A percentile compares a stretch with the other conserved stretches of the same genome.
phyloP scores from a whole-genome alignment of 768 basidiomycete genomes.

The Tulasnella sp. region DNA sequence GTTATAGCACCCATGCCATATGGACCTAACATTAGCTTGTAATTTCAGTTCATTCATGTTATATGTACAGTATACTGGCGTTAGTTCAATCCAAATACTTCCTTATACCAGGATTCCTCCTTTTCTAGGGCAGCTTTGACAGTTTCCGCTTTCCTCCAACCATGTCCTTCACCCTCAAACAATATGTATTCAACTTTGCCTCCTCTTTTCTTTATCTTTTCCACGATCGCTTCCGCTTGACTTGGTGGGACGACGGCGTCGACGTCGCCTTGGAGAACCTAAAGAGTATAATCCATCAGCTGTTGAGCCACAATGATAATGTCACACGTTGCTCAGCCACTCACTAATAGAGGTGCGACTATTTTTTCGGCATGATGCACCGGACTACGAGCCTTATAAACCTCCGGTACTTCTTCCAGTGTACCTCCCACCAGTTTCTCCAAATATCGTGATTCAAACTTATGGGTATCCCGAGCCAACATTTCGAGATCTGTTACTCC shows the following conservation, averaged over 20 bases:
- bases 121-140: conserved; percentile 40
- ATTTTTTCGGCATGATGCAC: conserved; percentile 50
- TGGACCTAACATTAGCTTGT: neutral
- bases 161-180: conserved; percentile 55
- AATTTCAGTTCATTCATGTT: no score
- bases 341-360: conserved; percentile 46
- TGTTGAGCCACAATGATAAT: neutral
- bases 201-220: conserved; percentile 36
- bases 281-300: neutral
- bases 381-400: conserved; percentile 50
- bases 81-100: conserved; percentile 29
- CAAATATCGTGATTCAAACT: conserved; percentile 50
- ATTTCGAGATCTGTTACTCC: conserved; percentile 52
- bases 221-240: conserved; percentile 47
- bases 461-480: conserved; percentile 55
- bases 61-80: no score
- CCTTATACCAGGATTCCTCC: conserved; percentile 43
- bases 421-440: conserved; percentile 53
- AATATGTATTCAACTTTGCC: conserved; percentile 46
- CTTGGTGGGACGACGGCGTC: conserved; percentile 55
- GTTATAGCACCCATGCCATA: neutral
- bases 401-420: conserved; percentile 37
- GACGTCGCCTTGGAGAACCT: conserved; percentile 57
- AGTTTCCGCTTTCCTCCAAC: conserved; percentile 44
- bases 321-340: conserved; percentile 17